Conservation (phyloP, 441 rosid genomes). For the Manihot esculenta region DNA sequence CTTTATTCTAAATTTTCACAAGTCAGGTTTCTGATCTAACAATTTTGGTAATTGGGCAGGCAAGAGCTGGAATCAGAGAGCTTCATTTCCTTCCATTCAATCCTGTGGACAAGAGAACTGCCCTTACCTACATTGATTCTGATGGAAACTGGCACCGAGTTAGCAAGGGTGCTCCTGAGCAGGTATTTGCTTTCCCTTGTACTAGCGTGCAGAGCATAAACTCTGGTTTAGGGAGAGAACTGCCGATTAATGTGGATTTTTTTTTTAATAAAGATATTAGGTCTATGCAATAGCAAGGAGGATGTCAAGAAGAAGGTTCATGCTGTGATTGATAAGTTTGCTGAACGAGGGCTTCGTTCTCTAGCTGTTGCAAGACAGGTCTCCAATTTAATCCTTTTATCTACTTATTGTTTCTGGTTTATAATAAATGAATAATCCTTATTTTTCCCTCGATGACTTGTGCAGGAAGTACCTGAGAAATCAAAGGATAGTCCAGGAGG, state of each 20-base stretch:
- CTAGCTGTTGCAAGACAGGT: slow-evolving; percentile 93
- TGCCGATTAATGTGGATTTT: slow-evolving; percentile 8
- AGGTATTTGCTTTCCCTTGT: slow-evolving; percentile 40
- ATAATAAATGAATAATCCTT: background rate
- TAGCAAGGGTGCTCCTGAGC: slow-evolving; percentile 97
- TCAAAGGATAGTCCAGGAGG: slow-evolving; percentile 64
- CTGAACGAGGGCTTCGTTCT: slow-evolving; percentile 88
- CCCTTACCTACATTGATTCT: slow-evolving; percentile 75
- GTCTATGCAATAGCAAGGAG: slow-evolving; percentile 66
- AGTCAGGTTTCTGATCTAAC: background rate
- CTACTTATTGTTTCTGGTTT: background rate
- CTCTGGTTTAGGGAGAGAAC: background rate
- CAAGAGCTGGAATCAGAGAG: slow-evolving; percentile 75
- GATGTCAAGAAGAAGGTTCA: slow-evolving; percentile 70
- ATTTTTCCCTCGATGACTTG: slow-evolving; percentile 2
- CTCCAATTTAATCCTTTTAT: slow-evolving; percentile 2
- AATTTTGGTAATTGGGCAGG: slow-evolving; percentile 34
- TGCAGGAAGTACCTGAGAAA: slow-evolving; percentile 83
- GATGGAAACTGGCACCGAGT: slow-evolving; percentile 79
- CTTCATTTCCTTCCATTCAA: slow-evolving; percentile 84
- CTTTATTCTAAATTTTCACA: slow-evolving; percentile 5
- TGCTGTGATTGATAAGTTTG: slow-evolving; percentile 73
- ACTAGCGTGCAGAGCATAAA: background rate
- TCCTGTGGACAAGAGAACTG: slow-evolving; percentile 88
- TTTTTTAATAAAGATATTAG: slow-evolving; percentile 44